Conservation (phyloP, 768 basidiomycete genomes). For the Ramaria sp. region DNA sequence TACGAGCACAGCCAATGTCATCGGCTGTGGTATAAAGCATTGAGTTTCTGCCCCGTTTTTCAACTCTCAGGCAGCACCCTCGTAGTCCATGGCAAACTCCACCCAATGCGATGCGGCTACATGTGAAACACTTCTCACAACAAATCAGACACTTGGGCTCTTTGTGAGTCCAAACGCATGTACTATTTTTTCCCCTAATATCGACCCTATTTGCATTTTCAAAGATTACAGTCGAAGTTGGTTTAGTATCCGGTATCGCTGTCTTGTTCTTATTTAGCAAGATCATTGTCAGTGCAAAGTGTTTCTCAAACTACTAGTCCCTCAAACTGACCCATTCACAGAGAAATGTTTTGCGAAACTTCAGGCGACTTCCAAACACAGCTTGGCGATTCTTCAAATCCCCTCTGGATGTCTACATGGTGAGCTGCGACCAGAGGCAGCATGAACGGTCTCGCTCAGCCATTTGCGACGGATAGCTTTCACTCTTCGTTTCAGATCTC, state of each 20-base stretch:
- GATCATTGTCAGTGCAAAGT: slow-evolving; percentile 18
- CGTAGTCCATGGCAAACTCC: no score
- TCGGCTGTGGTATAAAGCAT: no score
- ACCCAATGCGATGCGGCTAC: no score
- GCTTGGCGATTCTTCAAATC: slow-evolving; percentile 19
- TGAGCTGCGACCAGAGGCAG: slow-evolving; percentile 9
- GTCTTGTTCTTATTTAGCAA: slow-evolving; percentile 22
- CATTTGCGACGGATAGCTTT: slow-evolving; percentile 11
- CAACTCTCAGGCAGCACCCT: no score
- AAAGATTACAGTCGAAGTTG: slow-evolving; percentile 25
- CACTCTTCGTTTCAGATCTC: slow-evolving; percentile 21
- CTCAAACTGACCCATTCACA: slow-evolving; percentile 11
- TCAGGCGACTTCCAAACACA: slow-evolving; percentile 12
- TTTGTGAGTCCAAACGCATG: not conserved
- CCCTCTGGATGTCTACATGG: slow-evolving; percentile 32
- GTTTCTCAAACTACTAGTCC: not conserved
- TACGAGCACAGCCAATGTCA: no score
- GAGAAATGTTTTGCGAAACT: slow-evolving; percentile 19
- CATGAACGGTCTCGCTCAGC: not conserved
- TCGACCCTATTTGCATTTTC: not conserved
- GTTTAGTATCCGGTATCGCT: slow-evolving; percentile 23
- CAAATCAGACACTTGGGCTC: not conserved
- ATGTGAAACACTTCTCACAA: not conserved
- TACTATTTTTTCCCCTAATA: not conserved
- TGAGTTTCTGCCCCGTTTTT: no score